phyloP scores from a whole-genome alignment of 176 grass and related monocot species.

The Urochloa ruziziensis region DNA sequence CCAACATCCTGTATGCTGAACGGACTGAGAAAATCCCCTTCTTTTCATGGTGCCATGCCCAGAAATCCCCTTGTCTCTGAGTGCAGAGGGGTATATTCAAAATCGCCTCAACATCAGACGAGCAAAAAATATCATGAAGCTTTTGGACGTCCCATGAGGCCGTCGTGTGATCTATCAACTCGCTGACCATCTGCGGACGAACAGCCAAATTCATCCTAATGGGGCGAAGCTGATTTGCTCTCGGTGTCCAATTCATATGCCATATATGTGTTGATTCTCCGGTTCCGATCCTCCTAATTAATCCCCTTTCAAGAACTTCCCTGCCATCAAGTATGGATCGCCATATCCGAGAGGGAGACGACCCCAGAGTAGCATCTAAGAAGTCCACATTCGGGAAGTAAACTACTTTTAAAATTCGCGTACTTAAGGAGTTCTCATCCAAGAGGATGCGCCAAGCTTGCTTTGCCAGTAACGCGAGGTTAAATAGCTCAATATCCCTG shows the following conservation, averaged over 20 bases:
- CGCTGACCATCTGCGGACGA: background rate
- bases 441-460: background rate
- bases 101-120: background rate
- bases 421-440: background rate
- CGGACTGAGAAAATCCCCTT: background rate
- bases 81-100: background rate
- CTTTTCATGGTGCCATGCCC: background rate
- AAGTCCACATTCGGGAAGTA: background rate
- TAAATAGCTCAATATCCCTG: background rate
- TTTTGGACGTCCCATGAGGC: background rate
- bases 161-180: background rate
- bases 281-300: too few relatives aligned
- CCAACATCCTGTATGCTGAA: background rate
- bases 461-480: background rate
- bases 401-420: background rate
- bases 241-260: background rate
- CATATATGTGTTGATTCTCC: background rate
- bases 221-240: too few relatives aligned
- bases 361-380: background rate
- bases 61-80: background rate
- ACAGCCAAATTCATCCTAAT: too few relatives aligned
- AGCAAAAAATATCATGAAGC: background rate
- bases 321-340: background rate
- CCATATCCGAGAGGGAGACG: background rate
- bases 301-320: background rate